These are phyloP conservation scores for Medicago truncatula DNA, from an alignment of 306 rosid species.

Conservation along the genomic window MtrunA17r5.0-ANR NC_053049.1:44938501-44939000, in stretches of 20 bases:
- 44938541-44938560: conserved; percentile 72
- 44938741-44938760: conserved; percentile 47
- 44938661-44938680: conserved; percentile 55
- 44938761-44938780: not conserved
- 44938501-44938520: conserved; percentile 68
- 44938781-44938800: no score
- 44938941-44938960: not conserved
- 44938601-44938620: conserved; percentile 75
- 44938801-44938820: not conserved
- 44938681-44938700: not conserved
- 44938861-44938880: conserved; percentile 25
- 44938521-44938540: conserved; percentile 77
- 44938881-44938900: conserved; percentile 14
- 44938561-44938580: conserved; percentile 77
- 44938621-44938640: conserved; percentile 75
- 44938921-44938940: conserved; percentile 3
- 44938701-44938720: conserved; percentile 4
- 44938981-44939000: no score
- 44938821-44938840: not conserved
- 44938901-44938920: not conserved
- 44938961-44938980: no score
- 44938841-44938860: conserved; percentile 41
- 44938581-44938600: conserved; percentile 80
- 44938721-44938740: conserved; percentile 44
- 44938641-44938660: conserved; percentile 97